Conservation (phyloP, 495 filamentous ascomycete species). For the Neurospora tetrasperma region DNA sequence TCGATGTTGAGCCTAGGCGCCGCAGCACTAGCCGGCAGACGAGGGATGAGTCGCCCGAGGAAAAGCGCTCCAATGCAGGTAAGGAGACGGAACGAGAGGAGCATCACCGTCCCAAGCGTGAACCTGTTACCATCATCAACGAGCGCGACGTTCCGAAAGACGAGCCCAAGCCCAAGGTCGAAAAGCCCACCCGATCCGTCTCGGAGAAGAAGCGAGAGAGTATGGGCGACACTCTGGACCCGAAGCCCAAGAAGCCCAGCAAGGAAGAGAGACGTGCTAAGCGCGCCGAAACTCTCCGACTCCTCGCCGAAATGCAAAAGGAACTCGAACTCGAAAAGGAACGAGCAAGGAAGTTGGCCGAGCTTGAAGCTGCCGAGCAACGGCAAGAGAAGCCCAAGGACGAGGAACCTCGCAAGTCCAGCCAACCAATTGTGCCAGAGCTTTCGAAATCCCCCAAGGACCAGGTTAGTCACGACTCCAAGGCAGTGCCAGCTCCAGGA, state of each 20-base stretch:
- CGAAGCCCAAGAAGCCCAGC: constrained; percentile 11
- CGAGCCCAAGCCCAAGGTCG: constrained; percentile 12
- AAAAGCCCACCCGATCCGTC: neutral
- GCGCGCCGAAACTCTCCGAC: constrained; percentile 17
- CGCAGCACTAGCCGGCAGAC: neutral
- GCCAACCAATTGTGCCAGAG: neutral
- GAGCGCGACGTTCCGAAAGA: constrained; percentile 24
- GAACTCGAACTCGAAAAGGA: constrained; percentile 21
- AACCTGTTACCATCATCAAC: constrained; percentile 14
- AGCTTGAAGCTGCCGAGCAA: constrained; percentile 2
- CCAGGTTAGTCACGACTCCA: constrained; percentile 13
- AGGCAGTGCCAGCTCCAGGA: constrained; percentile 1
- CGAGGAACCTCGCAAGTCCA: neutral
- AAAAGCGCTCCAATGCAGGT: constrained; percentile 10
- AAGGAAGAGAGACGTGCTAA: constrained; percentile 15
- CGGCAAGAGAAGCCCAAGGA: neutral
- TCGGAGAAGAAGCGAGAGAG: constrained; percentile 11
- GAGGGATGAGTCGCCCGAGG: constrained; percentile 12
- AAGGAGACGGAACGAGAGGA: constrained; percentile 18
- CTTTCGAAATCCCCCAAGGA: neutral
- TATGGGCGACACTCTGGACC: constrained; percentile 6
- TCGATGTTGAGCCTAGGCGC: constrained; percentile 2
- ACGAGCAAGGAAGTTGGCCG: constrained; percentile 9
- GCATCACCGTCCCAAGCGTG: constrained; percentile 12
- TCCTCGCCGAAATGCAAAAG: constrained; percentile 19